Conservation (phyloP, 192 early-diverging fungal species). For the Backusella psychrophila region DNA sequence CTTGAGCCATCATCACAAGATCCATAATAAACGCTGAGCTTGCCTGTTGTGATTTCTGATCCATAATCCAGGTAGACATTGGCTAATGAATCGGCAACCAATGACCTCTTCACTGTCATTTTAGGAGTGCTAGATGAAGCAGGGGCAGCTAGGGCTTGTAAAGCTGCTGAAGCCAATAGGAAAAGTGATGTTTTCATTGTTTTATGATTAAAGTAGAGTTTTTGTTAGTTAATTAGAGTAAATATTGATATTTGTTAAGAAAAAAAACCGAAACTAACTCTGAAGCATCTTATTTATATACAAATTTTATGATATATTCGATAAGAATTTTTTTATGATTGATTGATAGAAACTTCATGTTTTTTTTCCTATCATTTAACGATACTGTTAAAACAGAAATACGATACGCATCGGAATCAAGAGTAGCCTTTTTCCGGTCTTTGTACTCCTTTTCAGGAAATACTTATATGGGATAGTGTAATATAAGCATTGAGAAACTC, state of each 20-base stretch:
- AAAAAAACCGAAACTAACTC: background rate
- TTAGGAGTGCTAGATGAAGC: background rate
- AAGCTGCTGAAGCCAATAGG: constrained; percentile 11
- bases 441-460: too few species aligned
- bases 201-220: background rate
- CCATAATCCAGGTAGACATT: constrained; percentile 12
- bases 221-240: background rate
- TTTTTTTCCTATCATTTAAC: background rate
- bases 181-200: constrained; percentile 11
- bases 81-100: background rate
- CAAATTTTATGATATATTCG: background rate
- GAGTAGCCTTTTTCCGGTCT: too few species aligned
- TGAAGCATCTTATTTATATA: background rate
- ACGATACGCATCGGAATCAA: too few species aligned
- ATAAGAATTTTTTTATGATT: background rate
- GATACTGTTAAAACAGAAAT: background rate
- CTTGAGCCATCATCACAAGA: background rate
- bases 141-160: constrained; percentile 1
- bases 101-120: background rate
- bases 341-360: background rate
- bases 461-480: too few species aligned
- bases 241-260: background rate
- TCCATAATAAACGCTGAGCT: background rate
- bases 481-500: background rate
- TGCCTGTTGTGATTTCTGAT: background rate